Base-by-base conservation (phyloP, 1,284 basidiomycete genomes). In the Trichosporon coremiiforme region DNA sequence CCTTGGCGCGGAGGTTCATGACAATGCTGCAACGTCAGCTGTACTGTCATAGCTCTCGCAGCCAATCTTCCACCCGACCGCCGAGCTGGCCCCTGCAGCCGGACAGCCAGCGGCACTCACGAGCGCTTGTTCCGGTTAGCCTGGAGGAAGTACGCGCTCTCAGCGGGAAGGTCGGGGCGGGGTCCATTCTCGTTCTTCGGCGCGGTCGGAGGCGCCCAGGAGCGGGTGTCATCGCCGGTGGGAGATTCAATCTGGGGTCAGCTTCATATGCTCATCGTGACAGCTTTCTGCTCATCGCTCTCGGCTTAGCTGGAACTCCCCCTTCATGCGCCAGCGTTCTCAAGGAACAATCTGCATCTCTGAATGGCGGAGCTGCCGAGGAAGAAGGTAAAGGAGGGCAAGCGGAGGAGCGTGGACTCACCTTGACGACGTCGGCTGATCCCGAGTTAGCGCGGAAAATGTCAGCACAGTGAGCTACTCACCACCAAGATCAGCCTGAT, bases 61-160 rank as follows among this genome's bases (percentile, higher is more conserved):
- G 13, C 38, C 2, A 10, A 4, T 33, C 4, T 8, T 33, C 33
- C 33, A 33, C 8, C 33, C 3, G 4, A 8, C 33, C 33, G 33
- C 36, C 5, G 10, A 5, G 20, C 71, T 63, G 50, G 76, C 72
- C 12, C 8, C n/a, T 31, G 31, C 64, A 63, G 4, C 31, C 31
- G 15, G 38, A 36, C 62, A 33, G 17, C 57, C 3, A 41, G 22
- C 29, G 5, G 31, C 6, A 77, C 78, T 68, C 67, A 80, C 81
- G 92, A 93, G 62, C 91, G 88, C 80, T 96, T 96, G 85, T 94
- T 94, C 67, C 95, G 86, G 81, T 98, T 98, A 1, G 89, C 90
- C 1, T 90, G 88, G 15, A 98, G 87, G 79, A 97, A 98, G 82
- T 98, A 98, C 0, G 95, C 93, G 2, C 92, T 93, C 81, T 98